Evolutionary conservation across 345 rosid genomes (phyloP).

Genomic region (Mangifera indica): DNA sequence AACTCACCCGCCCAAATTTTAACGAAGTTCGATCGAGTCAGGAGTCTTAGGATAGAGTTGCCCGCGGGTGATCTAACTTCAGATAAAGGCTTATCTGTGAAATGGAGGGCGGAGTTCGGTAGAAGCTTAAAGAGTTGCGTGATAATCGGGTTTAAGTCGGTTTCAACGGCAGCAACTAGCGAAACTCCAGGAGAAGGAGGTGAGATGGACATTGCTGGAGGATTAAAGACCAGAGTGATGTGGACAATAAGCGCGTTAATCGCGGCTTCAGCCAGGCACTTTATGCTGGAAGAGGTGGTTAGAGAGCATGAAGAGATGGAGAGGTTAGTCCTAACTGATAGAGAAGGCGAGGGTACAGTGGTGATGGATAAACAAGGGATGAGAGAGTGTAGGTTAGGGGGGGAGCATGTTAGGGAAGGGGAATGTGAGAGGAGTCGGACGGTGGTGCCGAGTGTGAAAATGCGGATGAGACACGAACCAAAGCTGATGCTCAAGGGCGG

Average conservation of each 20-base stretch:
- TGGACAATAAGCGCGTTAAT: constrained; percentile 57
- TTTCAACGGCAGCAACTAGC: not conserved
- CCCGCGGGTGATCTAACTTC: constrained; percentile 40
- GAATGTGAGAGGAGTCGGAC: constrained; percentile 24
- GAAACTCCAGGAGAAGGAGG: not conserved
- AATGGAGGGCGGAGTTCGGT: constrained; percentile 47
- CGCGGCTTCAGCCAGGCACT: constrained; percentile 47
- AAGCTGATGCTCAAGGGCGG: constrained; percentile 25
- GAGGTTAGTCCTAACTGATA: constrained; percentile 34
- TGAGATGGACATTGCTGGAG: constrained; percentile 29
- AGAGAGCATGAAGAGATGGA: constrained; percentile 31
- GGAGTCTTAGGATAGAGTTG: constrained; percentile 39
- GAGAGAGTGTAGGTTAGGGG: constrained; percentile 33
- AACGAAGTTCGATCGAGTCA: constrained; percentile 37
- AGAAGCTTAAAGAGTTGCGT: constrained; percentile 37
- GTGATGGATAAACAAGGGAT: constrained; percentile 41
- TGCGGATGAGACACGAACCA: constrained; percentile 50
- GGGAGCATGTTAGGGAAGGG: constrained; percentile 12
- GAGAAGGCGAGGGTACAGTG: constrained; percentile 45
- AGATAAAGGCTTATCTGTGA: constrained; percentile 31
- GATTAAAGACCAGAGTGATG: constrained; percentile 43
- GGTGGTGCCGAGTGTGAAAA: constrained; percentile 41
- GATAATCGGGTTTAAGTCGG: constrained; percentile 35
- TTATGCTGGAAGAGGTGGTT: constrained; percentile 36
- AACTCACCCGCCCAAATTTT: constrained; percentile 39